Base-by-base conservation (phyloP, 257 asterid species). In the Prunella vulgaris region DNA sequence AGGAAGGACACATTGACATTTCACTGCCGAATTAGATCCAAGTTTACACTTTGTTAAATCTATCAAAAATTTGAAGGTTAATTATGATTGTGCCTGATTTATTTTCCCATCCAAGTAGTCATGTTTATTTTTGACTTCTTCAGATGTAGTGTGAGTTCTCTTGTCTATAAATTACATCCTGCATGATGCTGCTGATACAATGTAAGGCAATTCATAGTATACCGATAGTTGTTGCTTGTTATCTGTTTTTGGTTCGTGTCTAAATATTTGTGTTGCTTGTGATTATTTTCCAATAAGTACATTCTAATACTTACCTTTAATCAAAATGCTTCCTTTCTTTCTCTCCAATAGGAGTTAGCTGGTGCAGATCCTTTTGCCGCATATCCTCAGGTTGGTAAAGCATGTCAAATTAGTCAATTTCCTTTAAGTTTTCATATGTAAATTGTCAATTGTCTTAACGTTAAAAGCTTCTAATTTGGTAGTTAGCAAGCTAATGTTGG, bases 321-420 rank as follows among this genome's bases (percentile, higher is more conserved):
- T 9, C 10, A 12, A 40, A 40, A 53, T 20, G n/a, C 25, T 61
- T 40, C 49, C 10, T 56, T 35, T 53, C 28, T 46, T 30, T 58
- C 57, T 51, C 60, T 51, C 25, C 76, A 25, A 72, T 86, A 83
- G 86, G 91, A 78, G 21, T 37, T 75, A 52, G 77, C 71, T 74
- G 87, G 85, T 70, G 77, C 93, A 38, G 81, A 84, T 73, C 76
- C 93, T 52, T 80, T 66, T 74, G 63, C 78, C 4, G 74, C 73
- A 67, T 66, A 21, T 48, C 21, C 81, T 60, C 82, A 75, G 51
- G 74, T n/a, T n/a, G n/a, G n/a, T 72, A 64, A 90, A 86, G 78
- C 82, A 74, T 73, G 82, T 77, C 54, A 86, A 84, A 71, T 71
- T 86, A 70, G 90, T 83, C 62, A 84, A 78, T 74, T n/a, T n/a